Evolutionary conservation across 2,329 filamentous ascomycete genomes (phyloP).

Genomic region (Talaromyces sp.): DNA sequence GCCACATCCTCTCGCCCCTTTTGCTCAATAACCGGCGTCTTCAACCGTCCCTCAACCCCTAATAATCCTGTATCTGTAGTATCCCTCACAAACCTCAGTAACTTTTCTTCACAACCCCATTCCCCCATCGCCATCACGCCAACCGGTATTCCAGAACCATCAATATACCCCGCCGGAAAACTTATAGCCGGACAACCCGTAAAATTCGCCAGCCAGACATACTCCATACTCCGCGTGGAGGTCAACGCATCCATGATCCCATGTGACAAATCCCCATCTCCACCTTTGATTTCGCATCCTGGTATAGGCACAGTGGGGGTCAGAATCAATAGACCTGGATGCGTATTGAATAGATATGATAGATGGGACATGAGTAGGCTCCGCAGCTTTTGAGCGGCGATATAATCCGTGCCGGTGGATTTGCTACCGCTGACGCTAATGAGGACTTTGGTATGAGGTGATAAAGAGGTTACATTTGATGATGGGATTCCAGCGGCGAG

Average conservation of each 20-base stretch:
- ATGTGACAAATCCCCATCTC: slow-evolving; percentile 57
- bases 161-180: slow-evolving; percentile 70
- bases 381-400: slow-evolving; percentile 71
- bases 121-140: slow-evolving; percentile 55
- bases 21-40: slow-evolving; percentile 24
- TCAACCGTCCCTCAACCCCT: slow-evolving; percentile 25
- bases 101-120: slow-evolving; percentile 53
- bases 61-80: background rate
- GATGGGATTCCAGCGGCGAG: slow-evolving; percentile 52
- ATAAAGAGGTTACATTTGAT: slow-evolving; percentile 56
- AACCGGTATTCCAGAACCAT: slow-evolving; percentile 46
- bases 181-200: slow-evolving; percentile 72
- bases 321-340: slow-evolving; percentile 75
- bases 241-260: slow-evolving; percentile 72
- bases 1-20: slow-evolving; percentile 13
- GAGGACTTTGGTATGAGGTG: slow-evolving; percentile 66
- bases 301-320: slow-evolving; percentile 73
- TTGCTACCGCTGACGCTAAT: slow-evolving; percentile 60
- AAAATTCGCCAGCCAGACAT: slow-evolving; percentile 81
- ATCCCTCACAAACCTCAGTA: slow-evolving; percentile 54
- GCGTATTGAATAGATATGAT: slow-evolving; percentile 62
- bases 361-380: slow-evolving; percentile 76
- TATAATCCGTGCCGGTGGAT: slow-evolving; percentile 65
- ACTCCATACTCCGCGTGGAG: slow-evolving; percentile 76
- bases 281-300: slow-evolving; percentile 67